A percentile compares a stretch with the other conserved stretches of the same genome.
phyloP scores from a whole-genome alignment of 768 basidiomycete species.

The Macrolepiota albuminosa region DNA sequence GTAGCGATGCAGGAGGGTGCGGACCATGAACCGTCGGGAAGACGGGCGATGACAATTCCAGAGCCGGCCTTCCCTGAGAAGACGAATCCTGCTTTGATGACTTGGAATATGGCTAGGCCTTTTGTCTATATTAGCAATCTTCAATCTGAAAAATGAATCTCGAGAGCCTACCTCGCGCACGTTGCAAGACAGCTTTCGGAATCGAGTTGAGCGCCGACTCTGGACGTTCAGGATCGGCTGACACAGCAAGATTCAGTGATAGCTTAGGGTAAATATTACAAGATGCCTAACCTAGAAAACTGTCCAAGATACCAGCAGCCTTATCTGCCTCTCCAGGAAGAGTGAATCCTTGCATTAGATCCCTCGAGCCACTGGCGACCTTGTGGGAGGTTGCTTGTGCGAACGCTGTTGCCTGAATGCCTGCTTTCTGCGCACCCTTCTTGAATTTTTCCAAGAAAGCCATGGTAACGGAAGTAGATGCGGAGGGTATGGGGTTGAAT shows the following conservation, averaged over 20 bases:
- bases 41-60: constrained; percentile 86
- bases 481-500: background rate
- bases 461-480: constrained; percentile 20
- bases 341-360: constrained; percentile 80
- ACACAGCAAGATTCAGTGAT: constrained; percentile 5
- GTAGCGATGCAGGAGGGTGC: constrained; percentile 97
- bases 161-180: constrained; percentile 69
- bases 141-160: background rate
- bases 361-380: constrained; percentile 69
- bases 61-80: constrained; percentile 95
- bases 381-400: constrained; percentile 60
- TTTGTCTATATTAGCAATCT: background rate
- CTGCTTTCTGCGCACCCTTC: constrained; percentile 76
- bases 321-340: constrained; percentile 93
- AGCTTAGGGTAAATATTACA: background rate
- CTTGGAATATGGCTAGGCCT: constrained; percentile 95
- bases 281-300: constrained; percentile 71
- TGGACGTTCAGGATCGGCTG: constrained; percentile 84
- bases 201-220: constrained; percentile 91
- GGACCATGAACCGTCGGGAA: constrained; percentile 94
- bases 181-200: constrained; percentile 87
- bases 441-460: constrained; percentile 75
- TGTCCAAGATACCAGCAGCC: constrained; percentile 85
- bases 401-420: constrained; percentile 75
- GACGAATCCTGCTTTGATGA: constrained; percentile 90